A percentile compares a stretch with the other conserved stretches of the same genome.
Conservation (phyloP, 176 grass and related monocot genomes). For the Pharus latifolius region DNA sequence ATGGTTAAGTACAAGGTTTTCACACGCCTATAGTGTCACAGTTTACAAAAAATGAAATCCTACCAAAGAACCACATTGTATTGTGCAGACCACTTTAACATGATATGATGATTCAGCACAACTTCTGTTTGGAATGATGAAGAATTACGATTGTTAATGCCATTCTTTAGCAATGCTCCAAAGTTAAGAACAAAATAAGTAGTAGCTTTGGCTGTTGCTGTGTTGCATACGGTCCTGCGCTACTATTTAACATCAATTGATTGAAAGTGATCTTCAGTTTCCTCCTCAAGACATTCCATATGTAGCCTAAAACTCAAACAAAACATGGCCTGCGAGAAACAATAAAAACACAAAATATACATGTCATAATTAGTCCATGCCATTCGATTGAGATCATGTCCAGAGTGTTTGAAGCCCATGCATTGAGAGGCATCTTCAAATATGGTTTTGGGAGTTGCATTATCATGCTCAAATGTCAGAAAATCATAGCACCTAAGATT, state of each 20-base stretch:
- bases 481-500: not conserved
- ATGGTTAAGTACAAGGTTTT: too few species aligned
- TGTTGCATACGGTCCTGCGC: too few species aligned
- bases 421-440: not conserved
- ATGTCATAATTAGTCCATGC: not conserved
- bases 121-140: too few species aligned
- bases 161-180: too few species aligned
- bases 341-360: not conserved
- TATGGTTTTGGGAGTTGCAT: not conserved
- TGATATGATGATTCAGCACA: too few species aligned
- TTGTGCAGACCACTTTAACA: too few species aligned
- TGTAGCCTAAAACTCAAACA: slow-evolving; percentile 87
- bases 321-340: slow-evolving; percentile 69
- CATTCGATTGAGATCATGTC: not conserved
- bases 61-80: too few species aligned
- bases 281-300: slow-evolving; percentile 31
- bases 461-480: not conserved
- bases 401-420: not conserved
- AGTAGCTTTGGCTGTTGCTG: too few species aligned
- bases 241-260: slow-evolving; percentile 3
- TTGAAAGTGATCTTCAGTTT: not conserved
- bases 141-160: too few species aligned
- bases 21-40: too few species aligned
- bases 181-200: too few species aligned
- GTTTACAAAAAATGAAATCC: too few species aligned